Percentiles rank a stretch among this genome's conserved stretches.
Conservation (phyloP, 805 yeast genomes). For the Barnettozyma sp. region DNA sequence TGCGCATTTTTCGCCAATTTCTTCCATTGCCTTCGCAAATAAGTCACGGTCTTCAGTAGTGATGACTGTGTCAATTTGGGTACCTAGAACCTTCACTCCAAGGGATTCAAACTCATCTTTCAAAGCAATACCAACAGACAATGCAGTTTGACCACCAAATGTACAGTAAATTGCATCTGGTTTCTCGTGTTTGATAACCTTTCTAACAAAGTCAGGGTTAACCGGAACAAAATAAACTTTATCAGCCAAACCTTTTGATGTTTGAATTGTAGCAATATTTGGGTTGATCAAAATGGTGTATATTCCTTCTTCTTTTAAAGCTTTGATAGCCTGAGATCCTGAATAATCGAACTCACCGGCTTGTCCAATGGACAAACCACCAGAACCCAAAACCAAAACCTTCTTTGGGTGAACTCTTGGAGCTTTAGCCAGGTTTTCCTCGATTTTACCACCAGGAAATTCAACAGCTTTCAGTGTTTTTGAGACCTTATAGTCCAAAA, state of each 20-base stretch:
- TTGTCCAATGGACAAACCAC: conserved; percentile 97
- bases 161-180: conserved; percentile 97
- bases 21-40: conserved; percentile 90
- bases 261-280: conserved; percentile 96
- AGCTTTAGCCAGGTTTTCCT: conserved; percentile 65
- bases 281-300: conserved; percentile 95
- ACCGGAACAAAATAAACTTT: conserved; percentile 98
- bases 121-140: conserved; percentile 89
- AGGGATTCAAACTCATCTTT: conserved; percentile 90
- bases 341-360: conserved; percentile 99
- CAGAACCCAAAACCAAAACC: conserved; percentile 92
- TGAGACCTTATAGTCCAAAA: conserved; percentile 51
- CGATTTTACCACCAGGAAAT: conserved; percentile 85
- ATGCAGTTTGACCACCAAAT: conserved; percentile 98
- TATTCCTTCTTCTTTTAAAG: conserved; percentile 95
- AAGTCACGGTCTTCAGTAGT: conserved; percentile 98
- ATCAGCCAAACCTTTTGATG: conserved; percentile 96
- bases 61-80: conserved; percentile 90
- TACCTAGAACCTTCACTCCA: conserved; percentile 94
- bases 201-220: conserved; percentile 91
- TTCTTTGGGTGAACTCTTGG: conserved; percentile 84
- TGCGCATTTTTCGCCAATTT: conserved; percentile 94
- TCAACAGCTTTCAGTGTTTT: conserved; percentile 58
- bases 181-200: conserved; percentile 88
- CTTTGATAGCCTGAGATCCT: conserved; percentile 98